Evolutionary conservation across 2,329 filamentous ascomycete genomes (phyloP).

Genomic region (Cercospora beticola): DNA sequence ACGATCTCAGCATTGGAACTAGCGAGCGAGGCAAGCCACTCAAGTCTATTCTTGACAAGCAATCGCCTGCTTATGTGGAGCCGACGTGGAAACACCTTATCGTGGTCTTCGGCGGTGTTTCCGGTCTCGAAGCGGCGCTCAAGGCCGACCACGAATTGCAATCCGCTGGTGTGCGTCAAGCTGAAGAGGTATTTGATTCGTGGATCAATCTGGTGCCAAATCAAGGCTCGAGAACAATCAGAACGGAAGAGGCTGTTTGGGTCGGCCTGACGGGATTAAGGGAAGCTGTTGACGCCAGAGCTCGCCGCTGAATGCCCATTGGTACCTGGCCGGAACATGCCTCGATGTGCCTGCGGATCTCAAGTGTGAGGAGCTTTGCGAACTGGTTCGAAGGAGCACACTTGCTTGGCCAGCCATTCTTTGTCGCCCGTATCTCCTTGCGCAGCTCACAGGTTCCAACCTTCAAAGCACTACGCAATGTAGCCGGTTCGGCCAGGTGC

Average conservation of each 20-base stretch:
- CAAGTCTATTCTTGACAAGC: conserved; percentile 37
- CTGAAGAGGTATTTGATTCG: conserved; percentile 73
- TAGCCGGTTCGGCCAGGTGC: neutral
- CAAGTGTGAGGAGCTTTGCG: neutral
- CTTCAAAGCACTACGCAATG: neutral
- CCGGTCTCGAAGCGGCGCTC: conserved; percentile 74
- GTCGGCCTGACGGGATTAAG: conserved; percentile 70
- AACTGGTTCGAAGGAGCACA: neutral
- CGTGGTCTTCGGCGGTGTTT: conserved; percentile 77
- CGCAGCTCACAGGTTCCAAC: neutral
- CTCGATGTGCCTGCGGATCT: conserved; percentile 13
- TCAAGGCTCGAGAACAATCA: conserved; percentile 78
- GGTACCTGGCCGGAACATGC: conserved; percentile 16
- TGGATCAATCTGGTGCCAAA: conserved; percentile 80
- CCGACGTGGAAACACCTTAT: conserved; percentile 62
- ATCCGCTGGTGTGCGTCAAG: conserved; percentile 62
- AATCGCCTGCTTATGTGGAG: conserved; percentile 47
- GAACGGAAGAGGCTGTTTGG: conserved; percentile 81
- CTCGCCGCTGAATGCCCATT: conserved; percentile 16
- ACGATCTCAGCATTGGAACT: conserved; percentile 79
- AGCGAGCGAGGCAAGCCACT: conserved; percentile 66
- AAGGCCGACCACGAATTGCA: conserved; percentile 60
- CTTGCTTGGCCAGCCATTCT: neutral
- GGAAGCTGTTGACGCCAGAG: conserved; percentile 37
- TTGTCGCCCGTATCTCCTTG: neutral